A percentile compares a stretch with the other conserved stretches of the same genome.
Evolutionary conservation across 208 protist species (phyloP).

Genomic region (Strigomonas galati): DNA sequence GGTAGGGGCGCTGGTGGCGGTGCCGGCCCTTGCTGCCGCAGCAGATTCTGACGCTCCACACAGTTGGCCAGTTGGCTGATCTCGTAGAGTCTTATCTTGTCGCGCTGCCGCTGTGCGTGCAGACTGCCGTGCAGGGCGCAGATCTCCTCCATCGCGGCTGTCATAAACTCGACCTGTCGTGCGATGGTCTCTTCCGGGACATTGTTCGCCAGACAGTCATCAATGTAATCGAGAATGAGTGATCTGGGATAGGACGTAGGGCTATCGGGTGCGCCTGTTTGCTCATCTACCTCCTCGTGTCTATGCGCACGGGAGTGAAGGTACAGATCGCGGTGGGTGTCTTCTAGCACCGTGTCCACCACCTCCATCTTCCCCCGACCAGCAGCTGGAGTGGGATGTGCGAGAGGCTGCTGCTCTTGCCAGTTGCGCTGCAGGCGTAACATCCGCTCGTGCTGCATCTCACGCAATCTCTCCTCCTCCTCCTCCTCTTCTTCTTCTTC

Average conservation of each 20-base stretch:
- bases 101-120: conserved; percentile 49
- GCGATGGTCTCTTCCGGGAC: conserved; percentile 72
- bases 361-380: not conserved
- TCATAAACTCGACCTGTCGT: conserved; percentile 73
- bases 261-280: not conserved
- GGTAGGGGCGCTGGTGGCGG: not conserved
- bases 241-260: not conserved
- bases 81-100: conserved; percentile 56
- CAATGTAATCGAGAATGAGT: conserved; percentile 56
- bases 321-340: not conserved
- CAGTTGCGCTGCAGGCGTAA: not conserved
- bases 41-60: conserved; percentile 38
- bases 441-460: not conserved
- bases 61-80: conserved; percentile 44
- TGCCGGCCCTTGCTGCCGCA: conserved; percentile 11
- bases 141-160: conserved; percentile 65
- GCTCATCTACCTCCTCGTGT: not conserved
- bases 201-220: conserved; percentile 45
- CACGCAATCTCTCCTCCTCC: not conserved
- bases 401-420: not conserved
- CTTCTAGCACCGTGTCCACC: not conserved
- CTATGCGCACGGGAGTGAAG: not conserved
- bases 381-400: too few species aligned
- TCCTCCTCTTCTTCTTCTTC: not conserved
- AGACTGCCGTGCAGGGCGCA: conserved; percentile 55